Evolutionary conservation across 768 basidiomycete species (phyloP).

Genomic region (Sistotremastrum niveocremeum): DNA sequence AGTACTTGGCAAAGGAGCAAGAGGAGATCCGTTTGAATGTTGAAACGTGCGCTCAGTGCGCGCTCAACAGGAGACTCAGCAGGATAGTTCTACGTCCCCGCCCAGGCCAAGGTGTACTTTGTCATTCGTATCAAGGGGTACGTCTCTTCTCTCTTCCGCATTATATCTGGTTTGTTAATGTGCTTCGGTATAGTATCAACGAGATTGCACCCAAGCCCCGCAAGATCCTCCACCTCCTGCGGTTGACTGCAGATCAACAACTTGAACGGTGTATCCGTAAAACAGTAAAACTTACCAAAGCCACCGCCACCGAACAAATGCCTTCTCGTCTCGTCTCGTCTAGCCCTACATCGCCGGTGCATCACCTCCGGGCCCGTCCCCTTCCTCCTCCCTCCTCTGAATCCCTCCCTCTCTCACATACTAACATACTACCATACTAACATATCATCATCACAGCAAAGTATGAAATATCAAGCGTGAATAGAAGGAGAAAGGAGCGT

Average conservation of each 20-base stretch:
- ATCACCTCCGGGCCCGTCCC: too few species aligned
- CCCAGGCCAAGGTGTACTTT: slow-evolving; percentile 95
- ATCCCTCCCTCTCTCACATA: too few species aligned
- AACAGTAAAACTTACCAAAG: slow-evolving; percentile 61
- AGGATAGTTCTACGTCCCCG: slow-evolving; percentile 96
- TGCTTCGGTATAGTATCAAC: slow-evolving; percentile 67
- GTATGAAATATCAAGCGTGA: too few species aligned
- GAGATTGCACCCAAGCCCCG: slow-evolving; percentile 99
- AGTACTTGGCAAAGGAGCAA: slow-evolving; percentile 58
- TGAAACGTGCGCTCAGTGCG: too few species aligned
- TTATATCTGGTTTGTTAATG: slow-evolving; percentile 4
- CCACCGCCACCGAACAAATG: slow-evolving; percentile 84
- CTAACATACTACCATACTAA: too few species aligned
- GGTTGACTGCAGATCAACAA: slow-evolving; percentile 92
- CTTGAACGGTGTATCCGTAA: slow-evolving; percentile 81
- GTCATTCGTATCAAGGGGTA: slow-evolving; percentile 95
- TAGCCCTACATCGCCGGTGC: slow-evolving; percentile 78
- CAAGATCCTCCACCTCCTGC: slow-evolving; percentile 97
- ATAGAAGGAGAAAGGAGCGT: too few species aligned
- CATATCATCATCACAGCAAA: too few species aligned
- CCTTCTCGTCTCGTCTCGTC: slow-evolving; percentile 57
- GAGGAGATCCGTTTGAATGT: slow-evolving; percentile 89
- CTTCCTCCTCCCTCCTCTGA: too few species aligned
- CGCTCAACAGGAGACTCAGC: slow-evolving; percentile 65
- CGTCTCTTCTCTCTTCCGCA: slow-evolving; percentile 19